Base-by-base conservation (phyloP, 495 filamentous ascomycete species). In the Neurospora sublineolata region DNA sequence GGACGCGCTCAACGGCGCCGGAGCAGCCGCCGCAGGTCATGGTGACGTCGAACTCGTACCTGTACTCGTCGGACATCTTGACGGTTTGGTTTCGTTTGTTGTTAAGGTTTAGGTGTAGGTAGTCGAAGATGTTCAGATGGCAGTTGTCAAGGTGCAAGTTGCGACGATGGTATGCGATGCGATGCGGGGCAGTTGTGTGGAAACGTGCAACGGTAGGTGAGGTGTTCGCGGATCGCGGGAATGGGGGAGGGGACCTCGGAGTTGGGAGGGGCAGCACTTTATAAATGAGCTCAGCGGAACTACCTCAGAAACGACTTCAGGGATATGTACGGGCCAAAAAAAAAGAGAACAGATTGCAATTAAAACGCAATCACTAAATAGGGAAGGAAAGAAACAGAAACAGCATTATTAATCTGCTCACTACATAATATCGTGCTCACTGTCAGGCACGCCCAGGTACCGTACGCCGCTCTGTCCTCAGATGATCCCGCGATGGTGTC, bases 1-100 rank as follows among this genome's bases (percentile, higher is more conserved):
- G 86, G n/a, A 97, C 93, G n/a, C 93, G 86, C 76, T 95, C 91
- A 8, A 99, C 81, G 16, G 87, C 85, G 71, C 85, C 84, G 0
- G 88, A 90, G 83, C 87, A 90, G 76, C 90, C 89, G 77, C 87
- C 84, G 80, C 88, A 89, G 79, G 80, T 82, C 85, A 90, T 90
- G 80, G 78, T 83, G 77, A 93, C 86, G 75, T 84, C 85, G 84
- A 94, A 94, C 71, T 86, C 81, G 84, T 89, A 90, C 33, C 0
- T 33, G 33, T 33, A 33, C 33, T 33, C n/a, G 78, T 84, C 85
- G 60, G 81, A 75, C 52, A 64, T 64, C 18, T 60, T 30, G 68
- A 4, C 40, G 58, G 52, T 77, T 77, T 78, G 72, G 70, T 16
- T 71, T 38, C 69, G 67, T 68, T 70, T 60, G 10, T 27, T 67